Evolutionary conservation across 2,329 filamentous ascomycete species (phyloP).

Genomic region (Pseudofabraea citricarpa): DNA sequence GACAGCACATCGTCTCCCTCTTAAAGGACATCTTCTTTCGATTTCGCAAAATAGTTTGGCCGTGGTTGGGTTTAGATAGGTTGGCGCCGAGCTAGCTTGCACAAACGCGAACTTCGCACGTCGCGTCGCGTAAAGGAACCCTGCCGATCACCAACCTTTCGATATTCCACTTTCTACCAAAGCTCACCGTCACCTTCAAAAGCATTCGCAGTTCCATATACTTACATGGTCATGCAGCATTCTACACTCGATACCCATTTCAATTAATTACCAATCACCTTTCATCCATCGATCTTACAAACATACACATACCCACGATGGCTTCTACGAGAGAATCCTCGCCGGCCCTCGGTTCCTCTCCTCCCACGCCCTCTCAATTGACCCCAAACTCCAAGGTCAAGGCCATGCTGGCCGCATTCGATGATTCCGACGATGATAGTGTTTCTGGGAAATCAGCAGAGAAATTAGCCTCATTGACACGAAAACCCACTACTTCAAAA

Average conservation of each 20-base stretch:
- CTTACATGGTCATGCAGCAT: no score
- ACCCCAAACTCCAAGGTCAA: slow-evolving; percentile 52
- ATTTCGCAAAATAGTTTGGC: background rate
- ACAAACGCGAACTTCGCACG: background rate
- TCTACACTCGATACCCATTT: no score
- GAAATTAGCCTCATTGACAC: slow-evolving; percentile 10
- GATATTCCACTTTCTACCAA: background rate
- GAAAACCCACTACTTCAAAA: slow-evolving; percentile 11
- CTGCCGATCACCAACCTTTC: background rate
- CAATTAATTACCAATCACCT: background rate
- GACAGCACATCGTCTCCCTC: no score
- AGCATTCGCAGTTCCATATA: no score
- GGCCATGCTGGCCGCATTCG: slow-evolving; percentile 46
- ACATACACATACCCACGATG: slow-evolving; percentile 40
- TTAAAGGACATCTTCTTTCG: no score
- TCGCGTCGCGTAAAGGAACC: background rate
- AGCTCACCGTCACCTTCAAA: background rate
- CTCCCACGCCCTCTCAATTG: slow-evolving; percentile 35
- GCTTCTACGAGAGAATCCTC: slow-evolving; percentile 43
- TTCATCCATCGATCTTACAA: no score
- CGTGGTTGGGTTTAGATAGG: background rate
- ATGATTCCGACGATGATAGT: slow-evolving; percentile 38
- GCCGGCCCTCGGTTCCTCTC: slow-evolving; percentile 36
- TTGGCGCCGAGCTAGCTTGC: background rate
- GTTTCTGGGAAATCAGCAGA: slow-evolving; percentile 14